These are phyloP conservation scores for Chloromonas sp. DNA, from an alignment of 163 green algal genomes.

Conservation along the genomic window DNA sequence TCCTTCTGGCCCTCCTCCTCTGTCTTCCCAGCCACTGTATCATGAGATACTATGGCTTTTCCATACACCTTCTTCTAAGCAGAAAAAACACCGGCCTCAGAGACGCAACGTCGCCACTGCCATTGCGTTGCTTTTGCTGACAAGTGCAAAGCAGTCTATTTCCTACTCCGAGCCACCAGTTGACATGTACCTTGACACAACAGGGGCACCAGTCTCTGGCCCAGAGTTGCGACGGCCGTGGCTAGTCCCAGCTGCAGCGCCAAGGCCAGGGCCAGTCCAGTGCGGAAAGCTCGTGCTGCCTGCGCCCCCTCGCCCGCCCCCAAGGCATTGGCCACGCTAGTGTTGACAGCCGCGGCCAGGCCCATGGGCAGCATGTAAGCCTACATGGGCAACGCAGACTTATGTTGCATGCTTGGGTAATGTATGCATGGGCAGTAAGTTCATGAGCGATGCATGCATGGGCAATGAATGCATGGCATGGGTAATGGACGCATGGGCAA, in stretches of 20 bases:
- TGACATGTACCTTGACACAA: not conserved
- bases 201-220: too few relatives aligned
- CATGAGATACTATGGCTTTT: too few relatives aligned
- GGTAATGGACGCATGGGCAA: not conserved
- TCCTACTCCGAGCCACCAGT: not conserved
- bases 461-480: not conserved
- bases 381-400: too few relatives aligned
- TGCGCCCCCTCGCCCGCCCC: constrained; percentile 31
- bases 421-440: too few relatives aligned
- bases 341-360: constrained; percentile 20
- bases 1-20: too few relatives aligned
- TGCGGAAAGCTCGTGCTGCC: constrained; percentile 2
- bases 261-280: not conserved
- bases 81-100: not conserved
- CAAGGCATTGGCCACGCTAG: constrained; percentile 44
- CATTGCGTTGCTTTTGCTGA: too few relatives aligned
- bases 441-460: too few relatives aligned
- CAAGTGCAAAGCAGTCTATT: too few relatives aligned
- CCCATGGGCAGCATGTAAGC: constrained; percentile 12
- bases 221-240: not conserved
- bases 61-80: not conserved
- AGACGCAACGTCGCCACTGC: not conserved
- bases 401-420: too few relatives aligned
- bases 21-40: too few relatives aligned
- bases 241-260: constrained; percentile 7